Evolutionary conservation across 2,329 filamentous ascomycete species (phyloP).

Genomic region (Fusarium ambrosium): DNA sequence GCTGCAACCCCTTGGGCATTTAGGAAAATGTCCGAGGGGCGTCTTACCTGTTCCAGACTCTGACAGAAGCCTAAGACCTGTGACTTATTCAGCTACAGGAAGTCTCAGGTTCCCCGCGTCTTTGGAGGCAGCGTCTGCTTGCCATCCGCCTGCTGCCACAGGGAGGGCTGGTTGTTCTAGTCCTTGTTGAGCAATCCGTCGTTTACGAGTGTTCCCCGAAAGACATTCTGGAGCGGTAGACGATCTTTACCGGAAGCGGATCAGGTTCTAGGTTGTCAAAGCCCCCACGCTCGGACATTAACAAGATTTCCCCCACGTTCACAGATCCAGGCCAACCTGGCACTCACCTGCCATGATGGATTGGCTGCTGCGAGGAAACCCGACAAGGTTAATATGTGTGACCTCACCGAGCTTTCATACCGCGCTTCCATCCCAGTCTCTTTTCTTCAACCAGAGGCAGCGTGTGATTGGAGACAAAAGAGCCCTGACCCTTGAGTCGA

Average conservation of each 20-base stretch:
- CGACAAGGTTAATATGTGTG: background rate
- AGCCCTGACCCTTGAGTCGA: background rate
- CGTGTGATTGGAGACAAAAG: background rate
- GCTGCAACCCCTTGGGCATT: conserved; percentile 25
- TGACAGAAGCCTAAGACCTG: conserved; percentile 10
- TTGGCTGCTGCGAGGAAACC: background rate
- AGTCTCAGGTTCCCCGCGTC: background rate
- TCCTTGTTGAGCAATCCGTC: background rate
- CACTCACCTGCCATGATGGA: background rate
- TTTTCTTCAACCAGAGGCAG: background rate
- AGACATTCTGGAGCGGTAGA: conserved; percentile 13
- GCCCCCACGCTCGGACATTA: conserved; percentile 17
- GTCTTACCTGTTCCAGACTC: conserved; percentile 20
- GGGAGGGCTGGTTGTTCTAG: background rate
- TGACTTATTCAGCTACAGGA: conserved; percentile 19
- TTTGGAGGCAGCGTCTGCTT: background rate
- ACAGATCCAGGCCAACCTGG: conserved; percentile 1
- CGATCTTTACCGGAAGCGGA: conserved; percentile 17
- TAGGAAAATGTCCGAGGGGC: conserved; percentile 41
- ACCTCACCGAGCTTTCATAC: background rate
- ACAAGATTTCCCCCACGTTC: conserved; percentile 8
- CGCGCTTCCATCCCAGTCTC: background rate
- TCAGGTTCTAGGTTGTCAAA: background rate
- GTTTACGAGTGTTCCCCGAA: background rate
- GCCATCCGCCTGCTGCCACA: background rate